phyloP scores from a whole-genome alignment of 2,329 filamentous ascomycete species.

The Rhytidhysteron rufulum region DNA sequence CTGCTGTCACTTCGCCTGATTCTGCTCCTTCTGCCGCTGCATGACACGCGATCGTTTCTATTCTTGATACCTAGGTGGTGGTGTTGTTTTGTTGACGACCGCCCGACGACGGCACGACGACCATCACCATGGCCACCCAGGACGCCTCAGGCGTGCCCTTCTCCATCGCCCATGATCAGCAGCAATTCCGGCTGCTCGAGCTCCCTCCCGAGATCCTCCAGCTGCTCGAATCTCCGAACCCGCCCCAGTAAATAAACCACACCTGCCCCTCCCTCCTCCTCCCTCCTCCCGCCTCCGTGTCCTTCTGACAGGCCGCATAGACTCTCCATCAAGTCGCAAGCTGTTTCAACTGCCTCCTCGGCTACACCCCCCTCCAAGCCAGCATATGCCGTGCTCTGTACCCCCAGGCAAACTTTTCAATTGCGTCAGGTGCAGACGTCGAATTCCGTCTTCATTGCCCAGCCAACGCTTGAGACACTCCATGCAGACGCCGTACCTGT shows the following conservation, averaged over 20 bases:
- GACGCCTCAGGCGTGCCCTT: constrained; percentile 39
- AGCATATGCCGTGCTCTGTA: constrained; percentile 57
- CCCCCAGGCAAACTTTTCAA: constrained; percentile 53
- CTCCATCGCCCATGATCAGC: constrained; percentile 42
- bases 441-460: constrained; percentile 57
- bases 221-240: constrained; percentile 48
- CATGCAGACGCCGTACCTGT: constrained; percentile 30
- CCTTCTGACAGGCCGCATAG: constrained; percentile 24
- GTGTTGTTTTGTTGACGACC: too few relatives aligned
- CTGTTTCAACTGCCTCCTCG: constrained; percentile 15
- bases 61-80: too few relatives aligned
- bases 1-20: too few relatives aligned
- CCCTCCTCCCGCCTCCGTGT: constrained; percentile 12
- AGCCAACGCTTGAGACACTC: constrained; percentile 37
- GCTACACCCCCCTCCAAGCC: constrained; percentile 22
- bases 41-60: too few relatives aligned
- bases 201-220: constrained; percentile 56
- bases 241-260: constrained; percentile 36
- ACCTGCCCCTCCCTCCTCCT: constrained; percentile 13
- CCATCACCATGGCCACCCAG: constrained; percentile 41
- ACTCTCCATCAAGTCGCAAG: constrained; percentile 33
- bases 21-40: too few relatives aligned
- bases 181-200: constrained; percentile 58
- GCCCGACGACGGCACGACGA: background rate
- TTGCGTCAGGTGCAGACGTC: constrained; percentile 64